Evolutionary conservation across 768 basidiomycete species (phyloP).

Genomic region (Lactifluus rugatus): DNA sequence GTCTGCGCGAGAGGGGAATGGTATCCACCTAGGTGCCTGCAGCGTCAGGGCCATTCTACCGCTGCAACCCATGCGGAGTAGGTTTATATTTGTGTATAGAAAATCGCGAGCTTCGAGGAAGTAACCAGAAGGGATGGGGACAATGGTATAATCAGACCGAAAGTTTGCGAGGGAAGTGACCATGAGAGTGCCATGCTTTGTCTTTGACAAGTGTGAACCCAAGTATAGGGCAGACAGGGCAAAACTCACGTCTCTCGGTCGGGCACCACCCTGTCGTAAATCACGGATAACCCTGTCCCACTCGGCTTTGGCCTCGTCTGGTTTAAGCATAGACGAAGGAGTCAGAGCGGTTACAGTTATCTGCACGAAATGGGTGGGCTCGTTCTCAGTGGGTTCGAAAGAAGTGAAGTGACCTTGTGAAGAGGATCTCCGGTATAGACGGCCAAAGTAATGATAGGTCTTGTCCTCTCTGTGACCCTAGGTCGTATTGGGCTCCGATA

Average conservation of each 20-base stretch:
- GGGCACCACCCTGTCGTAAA: constrained; percentile 60
- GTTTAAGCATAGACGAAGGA: constrained; percentile 34
- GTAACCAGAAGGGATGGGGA: constrained; percentile 64
- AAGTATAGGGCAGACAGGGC: constrained; percentile 4
- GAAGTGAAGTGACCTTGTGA: constrained; percentile 40
- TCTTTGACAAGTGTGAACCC: constrained; percentile 29
- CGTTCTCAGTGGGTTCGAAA: neutral
- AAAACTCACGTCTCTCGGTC: constrained; percentile 50
- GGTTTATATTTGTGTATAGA: constrained; percentile 73
- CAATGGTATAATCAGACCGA: constrained; percentile 79
- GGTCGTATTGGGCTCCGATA: neutral
- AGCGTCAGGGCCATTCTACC: constrained; percentile 72
- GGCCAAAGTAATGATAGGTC: constrained; percentile 49
- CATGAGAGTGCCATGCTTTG: constrained; percentile 60
- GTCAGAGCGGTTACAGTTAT: constrained; percentile 50
- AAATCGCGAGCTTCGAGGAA: constrained; percentile 53
- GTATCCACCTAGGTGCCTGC: constrained; percentile 56
- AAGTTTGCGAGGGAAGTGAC: constrained; percentile 81
- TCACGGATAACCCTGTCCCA: constrained; percentile 53
- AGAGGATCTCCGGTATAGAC: constrained; percentile 70
- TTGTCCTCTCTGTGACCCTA: constrained; percentile 61
- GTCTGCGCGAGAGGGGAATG: neutral
- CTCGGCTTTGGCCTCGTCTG: constrained; percentile 39
- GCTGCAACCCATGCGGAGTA: constrained; percentile 76
- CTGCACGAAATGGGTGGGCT: constrained; percentile 26